phyloP scores from a whole-genome alignment of 1,284 basidiomycete genomes.

The Coniferiporia sulphurascens region DNA sequence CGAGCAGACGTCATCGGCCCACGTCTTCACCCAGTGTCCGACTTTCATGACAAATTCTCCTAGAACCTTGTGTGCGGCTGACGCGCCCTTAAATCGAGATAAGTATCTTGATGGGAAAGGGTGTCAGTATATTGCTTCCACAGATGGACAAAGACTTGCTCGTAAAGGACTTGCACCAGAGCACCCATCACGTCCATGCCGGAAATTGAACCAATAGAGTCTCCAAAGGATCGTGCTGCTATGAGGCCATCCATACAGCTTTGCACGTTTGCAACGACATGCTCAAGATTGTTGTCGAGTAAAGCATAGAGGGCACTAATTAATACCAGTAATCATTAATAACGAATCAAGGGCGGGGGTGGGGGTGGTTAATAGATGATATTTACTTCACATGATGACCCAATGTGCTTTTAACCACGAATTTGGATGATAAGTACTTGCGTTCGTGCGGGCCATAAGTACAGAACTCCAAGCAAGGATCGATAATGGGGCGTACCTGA shows the following conservation, averaged over 20 bases:
- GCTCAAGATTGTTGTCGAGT: constrained; percentile 47
- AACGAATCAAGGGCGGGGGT: background rate
- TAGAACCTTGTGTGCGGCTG: constrained; percentile 43
- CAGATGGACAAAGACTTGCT: constrained; percentile 36
- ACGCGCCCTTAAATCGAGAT: constrained; percentile 53
- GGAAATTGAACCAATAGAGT: constrained; percentile 28
- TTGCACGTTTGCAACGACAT: constrained; percentile 39
- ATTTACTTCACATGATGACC: constrained; percentile 51
- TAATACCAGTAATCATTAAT: constrained; percentile 2
- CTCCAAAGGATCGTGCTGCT: constrained; percentile 36
- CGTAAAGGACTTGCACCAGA: constrained; percentile 43
- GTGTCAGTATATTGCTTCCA: background rate
- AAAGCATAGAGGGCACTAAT: constrained; percentile 48
- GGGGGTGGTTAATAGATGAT: too few species aligned
- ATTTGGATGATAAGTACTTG: constrained; percentile 60
- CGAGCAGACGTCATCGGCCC: constrained; percentile 37
- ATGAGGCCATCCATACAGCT: constrained; percentile 41
- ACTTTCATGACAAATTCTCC: constrained; percentile 38
- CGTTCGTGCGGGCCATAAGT: background rate
- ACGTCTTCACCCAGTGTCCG: constrained; percentile 40
- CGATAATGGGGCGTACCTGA: constrained; percentile 35
- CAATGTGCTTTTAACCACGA: constrained; percentile 57
- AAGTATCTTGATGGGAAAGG: constrained; percentile 39
- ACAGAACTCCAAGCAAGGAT: too few species aligned
- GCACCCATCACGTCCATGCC: constrained; percentile 45